Evolutionary conservation across 192 early-diverging fungal species (phyloP), one percentile per base, ranked within the genome.

Genomic region (Coemansia aciculifera): DNA sequence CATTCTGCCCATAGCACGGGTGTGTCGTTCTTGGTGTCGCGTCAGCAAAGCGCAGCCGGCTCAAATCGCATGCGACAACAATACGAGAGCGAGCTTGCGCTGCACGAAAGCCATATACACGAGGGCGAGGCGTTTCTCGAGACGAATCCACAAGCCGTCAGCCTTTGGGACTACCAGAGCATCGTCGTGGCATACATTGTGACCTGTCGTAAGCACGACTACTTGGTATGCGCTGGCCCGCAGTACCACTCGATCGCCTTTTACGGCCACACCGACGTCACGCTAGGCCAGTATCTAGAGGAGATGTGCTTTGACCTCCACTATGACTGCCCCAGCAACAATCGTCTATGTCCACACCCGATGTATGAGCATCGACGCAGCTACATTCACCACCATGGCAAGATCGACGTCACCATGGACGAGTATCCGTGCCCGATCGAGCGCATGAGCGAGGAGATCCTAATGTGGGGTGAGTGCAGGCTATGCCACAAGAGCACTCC

Each of bases 391-490:
- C 90, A 91, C 24, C 73, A 87, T 70, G 91, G 91, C 11, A 77
- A 89, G 24, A 80, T 98, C 13, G 91, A 85, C 57, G 92, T 98
- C 0, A 87, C 80, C 6, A 84, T 87, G 9, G 88, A 92, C 34
- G 90, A 91, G 62, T 68, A 86, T 15, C 73, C 74, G 0, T 84
- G 80, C 57, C 91, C 86, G 31, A 64, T 86, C n/a, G 84, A 72
- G 52, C 90, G 88, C 7, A 83, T 91, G 86, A 87, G 87, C 60
- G 86, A 94, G 42, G 82, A 81, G 46, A 90, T 98, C 32, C 73
- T 95, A 37, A 95, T 96, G 93, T 99, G 94, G 95, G 90, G 87
- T 66, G 81, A 83, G 60, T 99, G 97, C 78, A 87, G 85, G 59
- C 68, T 88, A 8, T 98, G 96, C 78, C 36, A 84, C 1, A 84